Conservation (phyloP, 345 rosid species). For the Melaleuca quinquenervia region DNA sequence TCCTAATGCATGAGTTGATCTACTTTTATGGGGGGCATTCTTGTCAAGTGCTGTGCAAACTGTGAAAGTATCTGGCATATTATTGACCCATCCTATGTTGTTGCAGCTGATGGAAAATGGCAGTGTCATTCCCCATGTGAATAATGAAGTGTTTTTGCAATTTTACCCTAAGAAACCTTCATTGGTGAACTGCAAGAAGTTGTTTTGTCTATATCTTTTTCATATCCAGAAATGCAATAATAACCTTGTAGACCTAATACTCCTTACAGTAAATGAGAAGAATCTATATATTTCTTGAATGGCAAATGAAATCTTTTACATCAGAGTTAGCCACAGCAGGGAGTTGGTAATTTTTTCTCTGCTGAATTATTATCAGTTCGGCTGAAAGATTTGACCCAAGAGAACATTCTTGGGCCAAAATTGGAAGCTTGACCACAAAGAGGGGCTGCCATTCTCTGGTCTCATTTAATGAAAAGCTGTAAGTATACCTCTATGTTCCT, state of each 20-base stretch:
- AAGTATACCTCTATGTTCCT: slow-evolving; percentile 3
- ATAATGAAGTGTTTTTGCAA: neutral
- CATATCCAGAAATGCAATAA: neutral
- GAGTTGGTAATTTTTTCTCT: neutral
- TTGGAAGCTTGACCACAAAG: slow-evolving; percentile 41
- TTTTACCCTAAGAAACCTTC: neutral
- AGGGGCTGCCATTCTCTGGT: slow-evolving; percentile 64
- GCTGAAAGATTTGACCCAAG: slow-evolving; percentile 80
- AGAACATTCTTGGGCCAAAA: slow-evolving; percentile 61
- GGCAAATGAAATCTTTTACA: neutral
- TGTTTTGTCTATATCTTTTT: neutral
- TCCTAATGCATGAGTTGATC: neutral
- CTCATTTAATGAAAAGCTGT: slow-evolving; percentile 64
- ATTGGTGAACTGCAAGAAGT: neutral
- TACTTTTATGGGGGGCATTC: neutral
- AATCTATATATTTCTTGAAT: neutral
- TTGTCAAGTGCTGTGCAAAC: neutral
- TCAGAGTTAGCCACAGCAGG: neutral
- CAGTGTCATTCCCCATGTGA: neutral
- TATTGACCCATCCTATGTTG: neutral
- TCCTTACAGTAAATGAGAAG: neutral
- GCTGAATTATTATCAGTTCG: slow-evolving; percentile 27
- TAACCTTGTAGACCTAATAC: neutral
- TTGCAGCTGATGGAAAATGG: neutral
- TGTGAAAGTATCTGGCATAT: neutral